Evolutionary conservation across 208 protist species (phyloP), one percentile per base, ranked within the genome.

Genomic region (Trypanosoma lewisi): DNA sequence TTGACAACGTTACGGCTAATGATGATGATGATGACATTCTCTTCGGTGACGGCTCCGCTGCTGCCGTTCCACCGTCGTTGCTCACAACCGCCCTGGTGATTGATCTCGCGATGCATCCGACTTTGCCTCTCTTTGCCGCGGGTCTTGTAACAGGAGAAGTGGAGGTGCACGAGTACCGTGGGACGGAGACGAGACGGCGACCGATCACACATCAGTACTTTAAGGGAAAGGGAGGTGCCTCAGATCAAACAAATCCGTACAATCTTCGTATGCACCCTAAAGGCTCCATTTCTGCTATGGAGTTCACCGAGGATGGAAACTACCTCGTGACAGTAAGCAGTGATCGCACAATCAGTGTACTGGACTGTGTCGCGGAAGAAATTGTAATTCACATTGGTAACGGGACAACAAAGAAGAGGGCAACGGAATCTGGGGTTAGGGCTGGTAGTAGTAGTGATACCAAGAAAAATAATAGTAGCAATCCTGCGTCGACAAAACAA

Each of bases 281-380:
- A 0, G 89, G 86, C 30, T 69, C 73, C 54, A 72, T 93, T 27
- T 75, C 86, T 21, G 58, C 80, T n/a, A 82, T 95, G 73, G 86
- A 95, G 78, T 95, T 95, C 69, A 95, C 89, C 2, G 89, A 93
- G 64, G 83, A 93, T 59, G 89, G 89, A 12, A 63, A 70, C 23
- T 91, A 95, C 50, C 73, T 95, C 14, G 89, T 93, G 4, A 84
- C 82, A 31, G 80, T 69, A 17, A 91, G 89, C 54, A 86, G 89
- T 66, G 89, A 95, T 67, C 68, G 81, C 50, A 89, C 75, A 39
- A 77, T 95, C 23, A 85, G 75, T 44, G 86, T 95, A 23, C 54
- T 95, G 68, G 89, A 95, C 77, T 95, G 89, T 58, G 82, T 85
- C 14, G 74, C 83, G 19, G 57, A 76, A 51, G 67, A 75, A 4